phyloP scores from a whole-genome alignment of 495 filamentous ascomycete species.

The Talaromyces adpressus region DNA sequence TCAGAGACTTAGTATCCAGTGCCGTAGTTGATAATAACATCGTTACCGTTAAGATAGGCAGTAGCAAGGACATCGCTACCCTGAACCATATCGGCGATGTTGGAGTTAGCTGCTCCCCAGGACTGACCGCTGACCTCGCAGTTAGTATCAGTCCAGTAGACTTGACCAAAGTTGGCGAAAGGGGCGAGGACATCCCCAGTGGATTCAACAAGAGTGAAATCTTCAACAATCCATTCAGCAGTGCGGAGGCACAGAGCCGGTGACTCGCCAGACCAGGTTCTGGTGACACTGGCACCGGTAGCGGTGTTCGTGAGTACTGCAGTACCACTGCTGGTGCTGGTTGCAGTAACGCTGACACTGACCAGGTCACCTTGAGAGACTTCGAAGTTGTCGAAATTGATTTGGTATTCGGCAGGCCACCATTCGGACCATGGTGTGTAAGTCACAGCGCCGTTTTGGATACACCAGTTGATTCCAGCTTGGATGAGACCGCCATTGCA shows the following conservation, averaged over 20 bases:
- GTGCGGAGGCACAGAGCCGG: conserved; percentile 34
- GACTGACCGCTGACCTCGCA: neutral
- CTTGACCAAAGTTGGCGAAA: conserved; percentile 43
- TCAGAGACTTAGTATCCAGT: neutral
- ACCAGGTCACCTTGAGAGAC: conserved; percentile 50
- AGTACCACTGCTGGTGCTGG: conserved; percentile 40
- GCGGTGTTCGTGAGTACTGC: conserved; percentile 49
- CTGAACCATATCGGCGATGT: conserved; percentile 4
- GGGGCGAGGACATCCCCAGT: conserved; percentile 28
- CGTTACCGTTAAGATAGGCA: conserved; percentile 6
- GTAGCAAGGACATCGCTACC: conserved; percentile 1
- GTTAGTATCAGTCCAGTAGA: conserved; percentile 3
- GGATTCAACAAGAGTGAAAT: conserved; percentile 40
- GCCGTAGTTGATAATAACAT: conserved; percentile 8
- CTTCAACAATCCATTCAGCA: conserved; percentile 63
- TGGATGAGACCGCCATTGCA: conserved; percentile 45
- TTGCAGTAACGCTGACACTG: conserved; percentile 44
- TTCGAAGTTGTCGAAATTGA: conserved; percentile 40
- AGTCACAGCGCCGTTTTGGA: conserved; percentile 24
- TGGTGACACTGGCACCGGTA: conserved; percentile 46
- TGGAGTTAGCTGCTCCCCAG: neutral
- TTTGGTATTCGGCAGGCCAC: conserved; percentile 50
- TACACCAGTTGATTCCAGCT: conserved; percentile 53
- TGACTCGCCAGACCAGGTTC: conserved; percentile 37
- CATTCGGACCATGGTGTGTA: conserved; percentile 62